A percentile compares a stretch with the other conserved stretches of the same genome.
Evolutionary conservation across 2,329 filamentous ascomycete genomes (phyloP).

Genomic region (Raffaelea deltoideospora): DNA sequence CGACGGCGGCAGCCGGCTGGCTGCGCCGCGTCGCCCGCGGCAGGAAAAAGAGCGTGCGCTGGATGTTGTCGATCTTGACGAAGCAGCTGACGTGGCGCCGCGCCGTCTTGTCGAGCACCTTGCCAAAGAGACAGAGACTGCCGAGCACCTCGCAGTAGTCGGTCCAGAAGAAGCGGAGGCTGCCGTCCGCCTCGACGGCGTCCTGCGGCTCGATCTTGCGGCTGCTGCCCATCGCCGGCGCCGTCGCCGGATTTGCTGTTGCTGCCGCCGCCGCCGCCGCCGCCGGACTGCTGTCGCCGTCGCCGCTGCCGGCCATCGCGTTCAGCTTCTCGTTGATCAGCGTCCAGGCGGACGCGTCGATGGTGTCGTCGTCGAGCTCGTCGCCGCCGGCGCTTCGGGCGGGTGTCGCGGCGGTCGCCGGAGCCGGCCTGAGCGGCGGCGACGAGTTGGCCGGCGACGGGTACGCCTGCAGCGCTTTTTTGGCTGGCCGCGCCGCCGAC

Average conservation of each 20-base stretch:
- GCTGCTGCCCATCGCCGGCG: constrained; percentile 48
- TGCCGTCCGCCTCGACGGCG: constrained; percentile 87
- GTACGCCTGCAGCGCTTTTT: constrained; percentile 57
- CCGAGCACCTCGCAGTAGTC: constrained; percentile 91
- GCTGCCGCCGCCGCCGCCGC: constrained; percentile 27
- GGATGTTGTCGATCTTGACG: constrained; percentile 86
- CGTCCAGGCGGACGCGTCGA: constrained; percentile 81
- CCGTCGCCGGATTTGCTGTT: too few species aligned
- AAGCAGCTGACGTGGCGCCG: constrained; percentile 78
- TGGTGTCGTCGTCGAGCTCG: constrained; percentile 33
- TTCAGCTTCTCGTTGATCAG: constrained; percentile 75
- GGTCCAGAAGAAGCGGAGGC: constrained; percentile 88
- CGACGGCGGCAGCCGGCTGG: constrained; percentile 62
- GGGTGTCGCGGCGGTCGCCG: constrained; percentile 25
- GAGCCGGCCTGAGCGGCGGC: constrained; percentile 67
- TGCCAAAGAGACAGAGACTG: constrained; percentile 85
- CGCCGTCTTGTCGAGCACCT: constrained; percentile 79
- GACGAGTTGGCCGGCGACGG: constrained; percentile 66
- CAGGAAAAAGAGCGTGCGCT: constrained; percentile 85
- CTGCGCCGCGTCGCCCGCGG: constrained; percentile 56
- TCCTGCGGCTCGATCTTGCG: constrained; percentile 75
- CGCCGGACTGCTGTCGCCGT: neutral
- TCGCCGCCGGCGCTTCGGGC: constrained; percentile 21
- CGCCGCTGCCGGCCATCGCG: constrained; percentile 50
- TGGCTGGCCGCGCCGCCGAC: constrained; percentile 61